Percentiles rank a stretch among this genome's conserved stretches.
phyloP scores from a whole-genome alignment of 345 rosid species.

The Nasturtium officinale region DNA sequence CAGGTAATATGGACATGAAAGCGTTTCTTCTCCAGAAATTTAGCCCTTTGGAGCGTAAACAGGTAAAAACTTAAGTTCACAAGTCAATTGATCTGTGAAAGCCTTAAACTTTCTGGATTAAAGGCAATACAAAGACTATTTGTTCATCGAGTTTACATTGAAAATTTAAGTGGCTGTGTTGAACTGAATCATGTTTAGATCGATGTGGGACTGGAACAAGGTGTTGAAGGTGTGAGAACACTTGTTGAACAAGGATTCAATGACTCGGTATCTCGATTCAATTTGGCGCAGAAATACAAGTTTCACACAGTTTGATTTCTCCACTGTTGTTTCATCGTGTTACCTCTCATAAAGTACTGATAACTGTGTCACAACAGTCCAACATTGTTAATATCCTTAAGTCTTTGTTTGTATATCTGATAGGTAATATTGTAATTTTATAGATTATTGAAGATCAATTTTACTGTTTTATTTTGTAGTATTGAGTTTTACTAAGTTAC shows the following conservation, averaged over 20 bases:
- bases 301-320: conserved; percentile 52
- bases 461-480: no score
- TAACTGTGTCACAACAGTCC: not conserved
- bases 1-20: conserved; percentile 88
- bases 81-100: not conserved
- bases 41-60: conserved; percentile 63
- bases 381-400: not conserved
- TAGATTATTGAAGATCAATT: not conserved
- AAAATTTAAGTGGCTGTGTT: not conserved
- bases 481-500: no score
- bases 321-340: not conserved
- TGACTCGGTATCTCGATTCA: conserved; percentile 57
- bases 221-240: conserved; percentile 64
- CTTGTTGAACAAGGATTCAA: conserved; percentile 63
- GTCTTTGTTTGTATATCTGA: not conserved
- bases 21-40: conserved; percentile 86
- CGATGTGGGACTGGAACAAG: conserved; percentile 64
- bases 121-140: not conserved
- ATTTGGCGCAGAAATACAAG: conserved; percentile 77
- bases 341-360: not conserved
- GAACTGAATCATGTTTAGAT: conserved; percentile 51
- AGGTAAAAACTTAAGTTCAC: conserved; percentile 44
- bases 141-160: not conserved
- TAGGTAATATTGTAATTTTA: not conserved
- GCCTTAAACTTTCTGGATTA: not conserved